Conservation (phyloP, 441 rosid species). For the Corymbia citriodora region DNA sequence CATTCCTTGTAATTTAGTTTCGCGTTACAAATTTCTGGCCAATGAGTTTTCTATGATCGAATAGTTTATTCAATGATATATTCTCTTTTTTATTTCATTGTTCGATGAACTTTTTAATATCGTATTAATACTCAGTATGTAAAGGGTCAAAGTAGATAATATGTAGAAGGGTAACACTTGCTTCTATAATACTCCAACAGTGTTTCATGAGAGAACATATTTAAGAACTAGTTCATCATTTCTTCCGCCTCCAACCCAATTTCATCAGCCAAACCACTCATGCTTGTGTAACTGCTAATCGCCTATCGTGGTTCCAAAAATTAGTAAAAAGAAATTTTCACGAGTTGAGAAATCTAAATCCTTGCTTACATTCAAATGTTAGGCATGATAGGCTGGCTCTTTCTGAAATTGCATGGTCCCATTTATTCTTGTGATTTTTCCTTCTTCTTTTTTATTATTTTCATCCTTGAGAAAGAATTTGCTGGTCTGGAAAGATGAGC, state of each 20-base stretch:
- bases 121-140: rapidly evolving
- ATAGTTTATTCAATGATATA: no score
- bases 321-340: background rate
- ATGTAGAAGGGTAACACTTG: background rate
- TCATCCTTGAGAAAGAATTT: no score
- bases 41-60: no score
- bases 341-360: background rate
- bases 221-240: background rate
- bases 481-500: no score
- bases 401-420: no score
- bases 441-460: no score
- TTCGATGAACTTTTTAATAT: rapidly evolving
- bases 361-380: background rate
- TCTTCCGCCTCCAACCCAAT: background rate
- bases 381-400: rapidly evolving
- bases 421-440: no score
- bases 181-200: rapidly evolving
- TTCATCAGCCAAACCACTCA: background rate
- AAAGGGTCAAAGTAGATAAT: rapidly evolving
- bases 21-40: no score
- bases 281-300: background rate
- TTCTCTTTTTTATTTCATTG: no score
- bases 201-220: rapidly evolving
- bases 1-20: no score
- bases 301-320: rapidly evolving